These are phyloP conservation scores for Omphalotus guepiniiformis DNA, from an alignment of 768 basidiomycete genomes.

Conservation along the genomic window DNA sequence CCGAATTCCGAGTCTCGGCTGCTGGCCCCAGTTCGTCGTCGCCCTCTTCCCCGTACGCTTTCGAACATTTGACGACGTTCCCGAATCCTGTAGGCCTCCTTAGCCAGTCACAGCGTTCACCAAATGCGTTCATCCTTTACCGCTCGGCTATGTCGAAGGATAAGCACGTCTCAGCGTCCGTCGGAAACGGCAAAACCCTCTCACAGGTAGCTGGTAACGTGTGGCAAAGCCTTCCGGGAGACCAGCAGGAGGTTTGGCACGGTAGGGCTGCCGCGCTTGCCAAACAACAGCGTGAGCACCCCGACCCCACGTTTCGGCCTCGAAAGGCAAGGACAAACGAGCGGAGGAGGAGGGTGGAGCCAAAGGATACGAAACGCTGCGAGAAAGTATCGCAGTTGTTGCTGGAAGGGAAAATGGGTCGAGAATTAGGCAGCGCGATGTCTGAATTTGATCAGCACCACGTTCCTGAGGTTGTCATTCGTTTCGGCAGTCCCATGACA, in stretches of 20 bases:
- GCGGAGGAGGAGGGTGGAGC: slow-evolving; percentile 37
- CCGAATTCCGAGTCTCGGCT: too few species aligned
- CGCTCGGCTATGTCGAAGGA: slow-evolving; percentile 77
- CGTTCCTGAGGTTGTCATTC: slow-evolving; percentile 58
- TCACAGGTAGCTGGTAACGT: slow-evolving; percentile 85
- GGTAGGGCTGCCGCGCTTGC: slow-evolving; percentile 68
- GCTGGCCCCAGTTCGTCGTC: too few species aligned
- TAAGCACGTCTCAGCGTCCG: slow-evolving; percentile 68
- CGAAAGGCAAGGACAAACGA: slow-evolving; percentile 33
- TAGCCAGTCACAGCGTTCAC: slow-evolving; percentile 77
- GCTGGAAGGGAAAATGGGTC: slow-evolving; percentile 50
- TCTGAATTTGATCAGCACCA: slow-evolving; percentile 50
- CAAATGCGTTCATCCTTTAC: slow-evolving; percentile 85
- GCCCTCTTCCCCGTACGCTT: too few species aligned
- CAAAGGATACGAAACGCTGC: slow-evolving; percentile 59
- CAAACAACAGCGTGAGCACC: slow-evolving; percentile 60
- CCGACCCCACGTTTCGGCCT: slow-evolving; percentile 32
- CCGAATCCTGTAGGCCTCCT: too few species aligned
- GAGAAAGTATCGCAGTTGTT: slow-evolving; percentile 63
- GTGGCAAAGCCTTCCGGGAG: slow-evolving; percentile 72
- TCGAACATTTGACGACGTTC: too few species aligned
- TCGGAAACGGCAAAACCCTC: slow-evolving; percentile 79
- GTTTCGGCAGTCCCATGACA: slow-evolving; percentile 71
- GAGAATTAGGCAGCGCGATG: slow-evolving; percentile 48
- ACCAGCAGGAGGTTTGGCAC: slow-evolving; percentile 76